These are phyloP conservation scores for Lipomyces japonicus DNA, from an alignment of 805 yeast species.

Conservation along the genomic window DNA sequence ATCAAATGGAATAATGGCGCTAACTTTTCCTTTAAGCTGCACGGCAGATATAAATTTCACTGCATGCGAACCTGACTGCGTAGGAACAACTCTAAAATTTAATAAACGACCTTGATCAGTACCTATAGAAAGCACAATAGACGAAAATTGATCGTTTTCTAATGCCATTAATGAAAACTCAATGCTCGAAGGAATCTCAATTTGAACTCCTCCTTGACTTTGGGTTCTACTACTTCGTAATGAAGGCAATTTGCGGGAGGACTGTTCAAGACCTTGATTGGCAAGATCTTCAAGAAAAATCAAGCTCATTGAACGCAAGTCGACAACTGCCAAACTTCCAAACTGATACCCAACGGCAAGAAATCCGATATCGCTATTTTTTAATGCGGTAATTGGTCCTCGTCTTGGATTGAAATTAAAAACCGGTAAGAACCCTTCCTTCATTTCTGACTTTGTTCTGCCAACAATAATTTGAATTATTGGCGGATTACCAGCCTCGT, in stretches of 20 bases:
- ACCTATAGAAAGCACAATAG: constrained; percentile 72
- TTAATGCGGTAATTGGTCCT: constrained; percentile 56
- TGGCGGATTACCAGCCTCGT: constrained; percentile 11
- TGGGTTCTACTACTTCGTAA: constrained; percentile 1
- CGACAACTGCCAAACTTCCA: constrained; percentile 73
- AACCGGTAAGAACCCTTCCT: constrained; percentile 61
- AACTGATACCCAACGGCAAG: constrained; percentile 72
- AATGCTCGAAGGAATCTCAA: constrained; percentile 48
- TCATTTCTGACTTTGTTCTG: constrained; percentile 12
- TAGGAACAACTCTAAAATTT: constrained; percentile 63
- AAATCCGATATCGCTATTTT: constrained; percentile 75
- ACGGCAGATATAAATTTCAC: constrained; percentile 51
- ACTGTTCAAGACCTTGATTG: constrained; percentile 3
- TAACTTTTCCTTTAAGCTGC: constrained; percentile 51
- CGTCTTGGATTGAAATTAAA: constrained; percentile 44
- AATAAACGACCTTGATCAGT: constrained; percentile 69
- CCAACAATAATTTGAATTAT: constrained; percentile 10
- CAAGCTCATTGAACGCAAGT: constrained; percentile 55
- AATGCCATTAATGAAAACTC: constrained; percentile 71
- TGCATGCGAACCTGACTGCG: constrained; percentile 55
- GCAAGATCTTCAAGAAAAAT: constrained; percentile 37
- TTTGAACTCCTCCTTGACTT: constrained; percentile 3
- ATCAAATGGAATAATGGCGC: constrained; percentile 56
- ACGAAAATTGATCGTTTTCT: constrained; percentile 64
- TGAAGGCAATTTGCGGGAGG: constrained; percentile 10